phyloP scores from a whole-genome alignment of 768 basidiomycete species.

The Termitomyces sp. region DNA sequence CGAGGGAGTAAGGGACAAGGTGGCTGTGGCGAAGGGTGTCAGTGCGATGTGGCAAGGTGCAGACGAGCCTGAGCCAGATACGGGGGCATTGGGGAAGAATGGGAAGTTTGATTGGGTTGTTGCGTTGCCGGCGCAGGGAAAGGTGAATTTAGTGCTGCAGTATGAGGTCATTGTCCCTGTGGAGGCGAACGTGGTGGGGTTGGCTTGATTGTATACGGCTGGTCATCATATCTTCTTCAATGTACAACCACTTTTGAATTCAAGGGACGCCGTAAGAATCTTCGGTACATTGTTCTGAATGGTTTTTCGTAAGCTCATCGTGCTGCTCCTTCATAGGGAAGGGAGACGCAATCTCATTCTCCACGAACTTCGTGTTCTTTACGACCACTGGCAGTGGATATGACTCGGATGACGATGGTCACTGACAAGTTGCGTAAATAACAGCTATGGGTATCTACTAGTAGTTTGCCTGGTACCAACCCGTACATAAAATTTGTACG shows the following conservation, averaged over 20 bases:
- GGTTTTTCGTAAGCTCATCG: neutral
- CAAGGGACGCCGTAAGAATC: too few relatives aligned
- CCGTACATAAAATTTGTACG: too few relatives aligned
- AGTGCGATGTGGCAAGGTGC: conserved; percentile 23
- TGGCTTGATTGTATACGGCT: neutral
- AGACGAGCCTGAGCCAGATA: conserved; percentile 13
- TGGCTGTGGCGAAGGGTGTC: conserved; percentile 15
- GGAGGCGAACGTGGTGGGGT: neutral
- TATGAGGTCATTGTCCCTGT: conserved; percentile 1
- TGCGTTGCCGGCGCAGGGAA: neutral
- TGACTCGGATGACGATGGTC: too few relatives aligned
- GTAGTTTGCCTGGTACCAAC: too few relatives aligned
- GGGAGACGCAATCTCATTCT: neutral
- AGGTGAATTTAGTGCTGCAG: neutral
- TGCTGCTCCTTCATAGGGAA: neutral
- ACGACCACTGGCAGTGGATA: too few relatives aligned
- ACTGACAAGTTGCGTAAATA: too few relatives aligned
- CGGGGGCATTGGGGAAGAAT: conserved; percentile 5
- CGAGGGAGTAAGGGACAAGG: neutral
- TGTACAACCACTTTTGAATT: too few relatives aligned
- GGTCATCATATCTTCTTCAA: too few relatives aligned
- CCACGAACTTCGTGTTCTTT: neutral
- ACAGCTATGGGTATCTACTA: too few relatives aligned
- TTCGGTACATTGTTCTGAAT: neutral
- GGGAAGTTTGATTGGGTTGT: conserved; percentile 8